Conservation (phyloP, 345 rosid genomes). For the Aquilaria yunnanensis region DNA sequence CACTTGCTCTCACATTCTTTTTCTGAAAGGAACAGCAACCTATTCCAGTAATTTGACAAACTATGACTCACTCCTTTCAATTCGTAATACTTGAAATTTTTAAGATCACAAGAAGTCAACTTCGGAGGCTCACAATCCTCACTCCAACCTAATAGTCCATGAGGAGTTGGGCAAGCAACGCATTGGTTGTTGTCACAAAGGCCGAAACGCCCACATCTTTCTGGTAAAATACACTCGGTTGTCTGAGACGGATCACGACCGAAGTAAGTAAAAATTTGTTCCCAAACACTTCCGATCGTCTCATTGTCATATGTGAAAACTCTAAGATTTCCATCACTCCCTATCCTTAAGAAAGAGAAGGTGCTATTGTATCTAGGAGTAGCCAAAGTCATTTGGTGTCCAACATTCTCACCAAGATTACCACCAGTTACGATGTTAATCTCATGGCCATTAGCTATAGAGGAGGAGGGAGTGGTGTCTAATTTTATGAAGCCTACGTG, state of each 20-base stretch:
- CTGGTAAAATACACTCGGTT: slow-evolving; percentile 20
- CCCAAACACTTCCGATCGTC: slow-evolving; percentile 7
- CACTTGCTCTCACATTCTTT: slow-evolving; percentile 28
- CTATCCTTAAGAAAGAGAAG: slow-evolving; percentile 5
- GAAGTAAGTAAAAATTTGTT: slow-evolving; percentile 6
- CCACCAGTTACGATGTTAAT: slow-evolving; percentile 1
- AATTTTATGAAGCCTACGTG: not conserved
- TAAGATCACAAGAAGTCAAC: not conserved
- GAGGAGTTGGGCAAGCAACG: slow-evolving; percentile 28
- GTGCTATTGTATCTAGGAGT: slow-evolving; percentile 18
- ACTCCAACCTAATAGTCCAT: slow-evolving; percentile 28
- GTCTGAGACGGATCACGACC: not conserved
- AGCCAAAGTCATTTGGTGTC: not conserved
- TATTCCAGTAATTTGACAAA: slow-evolving; percentile 10
- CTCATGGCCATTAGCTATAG: not conserved
- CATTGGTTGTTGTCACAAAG: slow-evolving; percentile 28
- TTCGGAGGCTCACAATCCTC: slow-evolving; percentile 15
- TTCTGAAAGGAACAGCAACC: slow-evolving; percentile 22
- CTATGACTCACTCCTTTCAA: no score
- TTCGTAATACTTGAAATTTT: slow-evolving; percentile 18
- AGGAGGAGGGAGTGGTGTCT: not conserved
- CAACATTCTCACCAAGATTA: not conserved
- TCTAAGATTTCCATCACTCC: slow-evolving; percentile 2
- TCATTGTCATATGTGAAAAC: slow-evolving; percentile 5
- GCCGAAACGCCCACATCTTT: slow-evolving; percentile 28